Evolutionary conservation across 176 grass and related monocot species (phyloP).

Genomic region (Carex scoparia): DNA sequence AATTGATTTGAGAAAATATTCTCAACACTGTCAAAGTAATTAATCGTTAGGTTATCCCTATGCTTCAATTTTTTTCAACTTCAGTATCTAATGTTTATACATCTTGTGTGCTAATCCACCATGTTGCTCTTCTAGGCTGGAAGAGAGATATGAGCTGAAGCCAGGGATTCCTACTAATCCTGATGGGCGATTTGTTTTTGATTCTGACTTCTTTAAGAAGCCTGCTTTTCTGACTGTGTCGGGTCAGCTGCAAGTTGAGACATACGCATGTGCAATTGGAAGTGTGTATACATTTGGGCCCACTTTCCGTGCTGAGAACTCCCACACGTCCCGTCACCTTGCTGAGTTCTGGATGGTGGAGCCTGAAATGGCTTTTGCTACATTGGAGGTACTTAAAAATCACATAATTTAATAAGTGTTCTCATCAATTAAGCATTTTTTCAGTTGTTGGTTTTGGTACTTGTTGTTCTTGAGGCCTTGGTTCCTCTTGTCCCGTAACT

Average conservation of each 20-base stretch:
- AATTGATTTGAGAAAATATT: not conserved
- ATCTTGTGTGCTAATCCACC: not conserved
- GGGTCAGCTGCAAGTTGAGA: constrained; percentile 93
- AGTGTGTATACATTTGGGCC: constrained; percentile 96
- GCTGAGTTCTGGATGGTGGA: constrained; percentile 99
- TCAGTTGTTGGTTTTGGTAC: not conserved
- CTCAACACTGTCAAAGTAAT: not conserved
- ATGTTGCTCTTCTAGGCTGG: constrained; percentile 35
- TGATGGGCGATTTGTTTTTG: constrained; percentile 72
- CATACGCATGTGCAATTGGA: constrained; percentile 81
- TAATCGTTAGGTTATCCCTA: not conserved
- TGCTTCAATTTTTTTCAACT: not conserved
- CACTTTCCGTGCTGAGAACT: constrained; percentile 91
- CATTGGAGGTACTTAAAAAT: constrained; percentile 53
- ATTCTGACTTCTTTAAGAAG: constrained; percentile 78
- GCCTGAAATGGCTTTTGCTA: constrained; percentile 95
- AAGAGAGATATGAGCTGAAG: constrained; percentile 89
- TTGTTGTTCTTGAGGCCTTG: not conserved
- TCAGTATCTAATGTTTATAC: not conserved
- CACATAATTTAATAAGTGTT: not conserved
- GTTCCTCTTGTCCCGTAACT: not conserved
- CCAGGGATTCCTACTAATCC: constrained; percentile 56
- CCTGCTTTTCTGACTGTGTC: constrained; percentile 96
- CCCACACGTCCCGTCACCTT: constrained; percentile 84
- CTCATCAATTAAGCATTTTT: not conserved